Conservation (phyloP, 1,284 basidiomycete species). For the Ustilago trichophora region DNA sequence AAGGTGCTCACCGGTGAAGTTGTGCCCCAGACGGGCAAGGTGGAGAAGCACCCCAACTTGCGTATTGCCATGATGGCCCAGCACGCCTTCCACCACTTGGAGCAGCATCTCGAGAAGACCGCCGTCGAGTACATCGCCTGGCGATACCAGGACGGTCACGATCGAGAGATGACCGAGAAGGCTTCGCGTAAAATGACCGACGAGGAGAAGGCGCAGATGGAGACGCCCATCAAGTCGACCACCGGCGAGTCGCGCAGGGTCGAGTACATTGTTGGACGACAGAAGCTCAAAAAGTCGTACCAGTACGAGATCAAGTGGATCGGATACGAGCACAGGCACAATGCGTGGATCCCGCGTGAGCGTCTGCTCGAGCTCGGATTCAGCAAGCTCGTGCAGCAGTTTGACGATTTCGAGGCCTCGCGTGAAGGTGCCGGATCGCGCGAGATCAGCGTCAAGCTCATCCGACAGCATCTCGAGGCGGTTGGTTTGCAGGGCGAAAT, state of each 20-base stretch:
- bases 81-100: slow-evolving; percentile 71
- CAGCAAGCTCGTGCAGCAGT: slow-evolving; percentile 88
- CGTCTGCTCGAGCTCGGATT: slow-evolving; percentile 88
- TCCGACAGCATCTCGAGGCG: slow-evolving; percentile 69
- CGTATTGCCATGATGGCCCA: slow-evolving; percentile 98
- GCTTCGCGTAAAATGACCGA: slow-evolving; percentile 84
- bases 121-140: slow-evolving; percentile 74
- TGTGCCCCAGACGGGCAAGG: slow-evolving; percentile 87
- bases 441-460: slow-evolving; percentile 70
- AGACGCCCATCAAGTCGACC: slow-evolving; percentile 88
- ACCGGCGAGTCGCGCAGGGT: slow-evolving; percentile 91
- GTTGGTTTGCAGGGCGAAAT: slow-evolving; percentile 84
- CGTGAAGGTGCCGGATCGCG: slow-evolving; percentile 75
- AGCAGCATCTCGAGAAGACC: slow-evolving; percentile 66
- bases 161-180: slow-evolving; percentile 94
- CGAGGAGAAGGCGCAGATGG: slow-evolving; percentile 83
- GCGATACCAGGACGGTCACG: slow-evolving; percentile 99
- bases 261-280: slow-evolving; percentile 89
- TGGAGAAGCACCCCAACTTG: slow-evolving; percentile 94
- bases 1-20: slow-evolving; percentile 97
- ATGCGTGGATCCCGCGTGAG: slow-evolving; percentile 93
- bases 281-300: slow-evolving; percentile 92
- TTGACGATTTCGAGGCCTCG: slow-evolving; percentile 93
- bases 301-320: slow-evolving; percentile 98
- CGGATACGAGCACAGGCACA: slow-evolving; percentile 89